Evolutionary conservation across 106 monocot species (phyloP).

Genomic region (Dendrobium huoshanense): DNA sequence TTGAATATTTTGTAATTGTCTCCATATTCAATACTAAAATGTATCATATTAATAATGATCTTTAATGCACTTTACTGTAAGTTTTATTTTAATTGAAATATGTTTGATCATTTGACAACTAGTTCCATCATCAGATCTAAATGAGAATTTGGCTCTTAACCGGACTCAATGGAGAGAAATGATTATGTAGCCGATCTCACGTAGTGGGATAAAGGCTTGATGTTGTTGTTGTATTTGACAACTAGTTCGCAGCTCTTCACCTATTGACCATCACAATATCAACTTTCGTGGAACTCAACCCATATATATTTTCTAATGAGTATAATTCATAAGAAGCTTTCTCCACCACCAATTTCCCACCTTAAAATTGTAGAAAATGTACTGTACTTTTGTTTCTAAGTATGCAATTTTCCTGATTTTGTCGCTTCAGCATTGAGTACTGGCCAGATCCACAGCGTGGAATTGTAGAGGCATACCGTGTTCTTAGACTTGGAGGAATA

Average conservation of each 20-base stretch:
- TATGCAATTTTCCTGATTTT: neutral
- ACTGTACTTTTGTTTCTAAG: neutral
- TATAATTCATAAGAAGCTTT: neutral
- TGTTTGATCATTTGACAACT: neutral
- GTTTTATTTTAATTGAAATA: neutral
- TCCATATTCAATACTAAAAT: neutral
- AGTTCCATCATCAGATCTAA: too few species aligned
- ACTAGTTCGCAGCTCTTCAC: neutral
- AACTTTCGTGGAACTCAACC: neutral
- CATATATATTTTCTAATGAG: neutral
- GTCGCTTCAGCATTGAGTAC: constrained; percentile 68
- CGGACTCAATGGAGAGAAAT: too few species aligned
- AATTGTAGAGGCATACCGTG: constrained; percentile 86
- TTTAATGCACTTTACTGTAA: neutral
- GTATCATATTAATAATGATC: neutral
- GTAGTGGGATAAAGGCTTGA: too few species aligned
- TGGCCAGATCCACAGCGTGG: constrained; percentile 97
- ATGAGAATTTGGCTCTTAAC: too few species aligned
- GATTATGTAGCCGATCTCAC: too few species aligned
- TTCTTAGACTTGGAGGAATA: constrained; percentile 65
- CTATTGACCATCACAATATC: neutral
- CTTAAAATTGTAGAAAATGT: neutral
- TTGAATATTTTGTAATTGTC: neutral
- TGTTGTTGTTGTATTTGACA: too few species aligned
- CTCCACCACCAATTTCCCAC: neutral